These are phyloP conservation scores for Xylariaceae sp. DNA, from an alignment of 2,329 filamentous ascomycete genomes.

Conservation along the genomic window DNA sequence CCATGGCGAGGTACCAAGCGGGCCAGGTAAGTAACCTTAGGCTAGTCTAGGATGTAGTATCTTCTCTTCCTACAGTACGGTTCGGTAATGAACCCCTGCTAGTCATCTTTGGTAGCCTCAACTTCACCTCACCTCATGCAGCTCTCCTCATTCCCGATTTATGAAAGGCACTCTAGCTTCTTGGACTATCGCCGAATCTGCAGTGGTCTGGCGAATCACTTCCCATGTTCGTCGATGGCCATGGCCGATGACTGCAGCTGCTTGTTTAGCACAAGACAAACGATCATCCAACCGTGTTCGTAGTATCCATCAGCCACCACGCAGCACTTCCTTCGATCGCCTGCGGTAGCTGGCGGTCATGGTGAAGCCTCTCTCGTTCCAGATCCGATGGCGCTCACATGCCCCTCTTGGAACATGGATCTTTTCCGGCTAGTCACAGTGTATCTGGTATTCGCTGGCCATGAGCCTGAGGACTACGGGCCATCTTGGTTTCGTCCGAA, in stretches of 20 bases:
- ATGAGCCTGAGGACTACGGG: too few species aligned
- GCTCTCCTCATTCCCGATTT: neutral
- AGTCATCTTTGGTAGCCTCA: too few species aligned
- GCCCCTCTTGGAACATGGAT: neutral
- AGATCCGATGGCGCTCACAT: neutral
- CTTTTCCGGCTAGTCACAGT: neutral
- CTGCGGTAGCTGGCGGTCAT: neutral
- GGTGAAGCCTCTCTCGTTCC: neutral
- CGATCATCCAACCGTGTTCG: neutral
- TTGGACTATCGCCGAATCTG: conserved; percentile 20
- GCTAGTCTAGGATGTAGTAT: too few species aligned
- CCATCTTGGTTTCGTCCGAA: too few species aligned
- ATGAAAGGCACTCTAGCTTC: neutral
- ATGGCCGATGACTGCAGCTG: conserved; percentile 2
- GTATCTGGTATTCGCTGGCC: neutral
- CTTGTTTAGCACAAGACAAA: neutral
- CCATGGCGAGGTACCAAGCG: too few species aligned
- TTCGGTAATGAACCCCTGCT: too few species aligned
- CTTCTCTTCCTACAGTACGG: too few species aligned
- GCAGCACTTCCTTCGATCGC: neutral
- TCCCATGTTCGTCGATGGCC: conserved; percentile 4
- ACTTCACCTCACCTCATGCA: too few species aligned
- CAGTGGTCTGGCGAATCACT: conserved; percentile 15
- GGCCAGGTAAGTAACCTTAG: too few species aligned
- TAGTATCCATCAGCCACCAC: neutral